Percentiles rank a stretch among this genome's conserved stretches.
These are phyloP conservation scores for Styphnolobium japonicum DNA, from an alignment of 306 rosid genomes.

Conservation along the genomic window DNA sequence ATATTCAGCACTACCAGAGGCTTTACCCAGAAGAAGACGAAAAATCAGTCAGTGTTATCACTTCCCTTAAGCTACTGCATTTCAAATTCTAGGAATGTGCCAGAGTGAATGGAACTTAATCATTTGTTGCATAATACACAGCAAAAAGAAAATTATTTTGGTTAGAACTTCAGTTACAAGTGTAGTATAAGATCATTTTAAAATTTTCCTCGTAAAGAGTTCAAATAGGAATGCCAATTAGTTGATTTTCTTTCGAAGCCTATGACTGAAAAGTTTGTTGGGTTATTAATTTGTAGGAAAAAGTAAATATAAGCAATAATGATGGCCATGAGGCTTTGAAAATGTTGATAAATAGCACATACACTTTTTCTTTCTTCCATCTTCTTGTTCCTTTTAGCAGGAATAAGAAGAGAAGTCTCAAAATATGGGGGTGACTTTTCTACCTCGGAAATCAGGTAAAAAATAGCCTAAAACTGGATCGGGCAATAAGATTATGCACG, in stretches of 20 bases:
- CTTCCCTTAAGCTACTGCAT: not conserved
- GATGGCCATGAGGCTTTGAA: too few species aligned
- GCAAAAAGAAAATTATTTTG: not conserved
- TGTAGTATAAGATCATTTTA: not conserved
- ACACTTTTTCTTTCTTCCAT: too few species aligned
- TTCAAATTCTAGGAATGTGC: not conserved
- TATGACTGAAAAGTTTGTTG: too few species aligned
- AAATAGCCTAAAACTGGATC: not conserved
- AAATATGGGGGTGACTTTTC: not conserved
- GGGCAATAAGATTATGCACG: not conserved
- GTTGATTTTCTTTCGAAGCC: not conserved
- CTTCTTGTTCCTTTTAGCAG: too few species aligned
- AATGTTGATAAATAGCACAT: too few species aligned
- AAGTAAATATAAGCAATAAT: too few species aligned
- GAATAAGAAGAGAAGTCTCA: too few species aligned
- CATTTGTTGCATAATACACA: not conserved
- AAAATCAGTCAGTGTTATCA: not conserved
- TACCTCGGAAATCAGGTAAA: not conserved
- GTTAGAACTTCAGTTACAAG: not conserved
- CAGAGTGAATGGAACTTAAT: not conserved
- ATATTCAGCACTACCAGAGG: conserved; percentile 34
- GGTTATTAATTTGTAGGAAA: too few species aligned
- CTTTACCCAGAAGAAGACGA: conserved; percentile 21
- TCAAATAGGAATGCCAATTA: too few species aligned
- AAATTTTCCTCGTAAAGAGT: too few species aligned